Evolutionary conservation across 768 basidiomycete genomes (phyloP), one percentile per base, ranked within the genome.

Genomic region (Mycena galopus): DNA sequence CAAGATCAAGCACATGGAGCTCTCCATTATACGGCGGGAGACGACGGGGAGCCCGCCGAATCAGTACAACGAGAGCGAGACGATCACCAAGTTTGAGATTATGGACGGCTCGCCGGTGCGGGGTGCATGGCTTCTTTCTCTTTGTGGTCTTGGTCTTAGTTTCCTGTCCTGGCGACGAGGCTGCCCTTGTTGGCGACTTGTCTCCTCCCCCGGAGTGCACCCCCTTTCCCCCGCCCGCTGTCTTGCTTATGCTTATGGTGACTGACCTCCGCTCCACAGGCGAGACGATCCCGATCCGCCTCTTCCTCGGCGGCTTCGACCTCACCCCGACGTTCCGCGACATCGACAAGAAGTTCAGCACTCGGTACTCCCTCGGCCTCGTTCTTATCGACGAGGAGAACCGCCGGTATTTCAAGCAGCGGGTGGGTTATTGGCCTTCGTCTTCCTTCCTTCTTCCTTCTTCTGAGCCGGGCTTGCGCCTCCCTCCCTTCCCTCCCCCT

Each of bases 1-100:
- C 88, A 99, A 95, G 88, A 99, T 99, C 85, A 98, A 99, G 83
- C 96, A 99, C 77, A 99, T 99, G 97, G 97, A 99, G 80, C 87
- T 98, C 29, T 98, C 96, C 17, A 98, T 98, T 79, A 99, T 99
- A 76, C 92, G 97, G 47, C 90, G 97, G 25, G 98, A 99, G 82
- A 99, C 98, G 25, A 99, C 97, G 0, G 97, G 97, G 16, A 89
- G 96, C 17, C 95, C 95, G 3, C 98, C 98, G n/a, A 99, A 99
- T 78, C 96, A 97, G 83, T 99, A 99, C 82, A 99, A 98, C 80
- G 97, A 99, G 82, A 96, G 94, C 78, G 97, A 99, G 81, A 99
- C 97, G 10, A 98, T 99, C 78, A 99, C 98, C 11, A 99, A 99
- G 83, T 99, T 98, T 79, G 98, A 99, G 83, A 98, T 98, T 76